Conservation (phyloP, 2,329 filamentous ascomycete species). For the Lecanosticta acicola region DNA sequence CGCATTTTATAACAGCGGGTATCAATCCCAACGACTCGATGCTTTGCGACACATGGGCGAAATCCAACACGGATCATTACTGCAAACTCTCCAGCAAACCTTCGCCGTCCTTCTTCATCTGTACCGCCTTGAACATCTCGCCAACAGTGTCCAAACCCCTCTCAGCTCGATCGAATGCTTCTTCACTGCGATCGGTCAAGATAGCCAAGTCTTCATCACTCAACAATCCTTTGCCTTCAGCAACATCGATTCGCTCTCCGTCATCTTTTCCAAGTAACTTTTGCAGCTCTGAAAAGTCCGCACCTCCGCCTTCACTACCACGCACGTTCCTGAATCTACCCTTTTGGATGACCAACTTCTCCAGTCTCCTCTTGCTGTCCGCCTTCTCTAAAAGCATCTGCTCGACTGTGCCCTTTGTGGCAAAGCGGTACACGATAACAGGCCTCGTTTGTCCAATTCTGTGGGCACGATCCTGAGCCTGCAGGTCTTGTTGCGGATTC, state of each 20-base stretch:
- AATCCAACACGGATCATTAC: too few relatives aligned
- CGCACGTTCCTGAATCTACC: slow-evolving; percentile 63
- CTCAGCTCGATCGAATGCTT: slow-evolving; percentile 67
- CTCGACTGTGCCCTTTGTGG: slow-evolving; percentile 89
- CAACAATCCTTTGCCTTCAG: slow-evolving; percentile 59
- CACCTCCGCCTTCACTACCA: slow-evolving; percentile 42
- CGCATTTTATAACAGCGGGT: too few relatives aligned
- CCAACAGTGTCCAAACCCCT: slow-evolving; percentile 68
- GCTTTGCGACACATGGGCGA: too few relatives aligned
- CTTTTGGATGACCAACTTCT: slow-evolving; percentile 94
- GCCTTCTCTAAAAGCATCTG: slow-evolving; percentile 80
- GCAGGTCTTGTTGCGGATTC: slow-evolving; percentile 95
- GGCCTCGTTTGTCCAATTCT: slow-evolving; percentile 89
- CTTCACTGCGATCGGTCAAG: slow-evolving; percentile 67
- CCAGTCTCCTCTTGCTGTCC: slow-evolving; percentile 82
- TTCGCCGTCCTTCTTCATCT: slow-evolving; percentile 58
- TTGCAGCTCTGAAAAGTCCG: slow-evolving; percentile 46
- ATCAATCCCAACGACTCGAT: too few relatives aligned
- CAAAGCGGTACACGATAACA: slow-evolving; percentile 88
- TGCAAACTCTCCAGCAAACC: slow-evolving; percentile 47
- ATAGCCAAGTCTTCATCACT: slow-evolving; percentile 70
- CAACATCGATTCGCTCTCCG: slow-evolving; percentile 55
- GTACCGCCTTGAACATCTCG: slow-evolving; percentile 53
- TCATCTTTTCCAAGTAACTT: slow-evolving; percentile 56
- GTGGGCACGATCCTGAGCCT: slow-evolving; percentile 92